A percentile compares a stretch with the other conserved stretches of the same genome.
Conservation (phyloP, 441 rosid genomes). For the Croton setiger region DNA sequence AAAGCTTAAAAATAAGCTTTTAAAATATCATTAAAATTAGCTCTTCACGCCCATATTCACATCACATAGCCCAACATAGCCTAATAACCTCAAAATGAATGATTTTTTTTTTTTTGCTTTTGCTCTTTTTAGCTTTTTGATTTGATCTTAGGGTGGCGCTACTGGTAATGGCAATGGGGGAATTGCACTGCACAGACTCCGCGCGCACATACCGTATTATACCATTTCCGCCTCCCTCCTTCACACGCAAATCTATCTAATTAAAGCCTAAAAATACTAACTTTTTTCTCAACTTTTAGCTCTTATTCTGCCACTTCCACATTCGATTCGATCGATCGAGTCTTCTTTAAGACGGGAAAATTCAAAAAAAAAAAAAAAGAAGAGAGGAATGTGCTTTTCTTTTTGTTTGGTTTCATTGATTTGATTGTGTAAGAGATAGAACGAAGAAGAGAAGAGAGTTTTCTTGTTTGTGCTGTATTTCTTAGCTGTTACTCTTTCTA, state of each 20-base stretch:
- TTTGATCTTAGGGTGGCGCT: neutral
- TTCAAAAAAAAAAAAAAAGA: too few species aligned
- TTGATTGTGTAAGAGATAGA: neutral
- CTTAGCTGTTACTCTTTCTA: conserved; percentile 26
- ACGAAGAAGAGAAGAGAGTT: neutral
- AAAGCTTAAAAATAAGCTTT: neutral
- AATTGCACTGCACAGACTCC: neutral
- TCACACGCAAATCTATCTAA: neutral
- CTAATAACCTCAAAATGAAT: neutral
- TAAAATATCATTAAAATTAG: neutral
- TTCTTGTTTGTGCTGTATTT: neutral
- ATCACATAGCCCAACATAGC: neutral
- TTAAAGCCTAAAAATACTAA: conserved; percentile 4
- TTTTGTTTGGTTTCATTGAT: neutral
- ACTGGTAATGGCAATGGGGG: neutral
- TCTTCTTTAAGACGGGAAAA: neutral
- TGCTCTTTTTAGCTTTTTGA: neutral
- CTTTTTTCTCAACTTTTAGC: neutral
- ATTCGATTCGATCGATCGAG: neutral
- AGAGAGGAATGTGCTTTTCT: neutral
- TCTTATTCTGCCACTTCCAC: conserved; percentile 10
- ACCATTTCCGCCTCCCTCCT: neutral
- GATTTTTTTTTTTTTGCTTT: neutral
- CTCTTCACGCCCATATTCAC: neutral
- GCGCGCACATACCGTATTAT: neutral